phyloP scores from a whole-genome alignment of 2,329 filamentous ascomycete genomes.

The Neofusicoccum sp. region DNA sequence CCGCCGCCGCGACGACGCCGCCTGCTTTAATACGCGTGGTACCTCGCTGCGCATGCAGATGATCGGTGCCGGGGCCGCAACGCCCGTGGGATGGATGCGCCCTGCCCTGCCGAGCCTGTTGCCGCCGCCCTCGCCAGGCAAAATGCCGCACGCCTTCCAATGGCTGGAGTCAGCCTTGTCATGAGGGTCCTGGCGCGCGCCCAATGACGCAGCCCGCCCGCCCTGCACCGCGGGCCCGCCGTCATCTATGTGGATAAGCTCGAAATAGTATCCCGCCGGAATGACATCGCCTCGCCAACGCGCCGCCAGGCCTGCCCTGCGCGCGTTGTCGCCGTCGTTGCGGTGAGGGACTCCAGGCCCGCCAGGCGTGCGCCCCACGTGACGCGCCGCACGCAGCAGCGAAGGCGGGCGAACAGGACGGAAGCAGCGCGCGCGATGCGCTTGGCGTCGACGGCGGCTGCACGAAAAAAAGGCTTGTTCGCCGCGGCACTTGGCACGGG shows the following conservation, averaged over 20 bases:
- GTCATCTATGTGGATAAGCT: not conserved
- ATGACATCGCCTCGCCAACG: not conserved
- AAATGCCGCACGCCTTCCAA: not conserved
- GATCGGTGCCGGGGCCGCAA: not conserved
- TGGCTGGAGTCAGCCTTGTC: constrained; percentile 2
- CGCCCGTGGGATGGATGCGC: not conserved
- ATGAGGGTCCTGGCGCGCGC: not conserved
- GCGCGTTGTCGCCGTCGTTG: not conserved
- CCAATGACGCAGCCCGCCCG: not conserved
- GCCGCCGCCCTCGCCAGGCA: not conserved
- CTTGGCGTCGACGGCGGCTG: not conserved
- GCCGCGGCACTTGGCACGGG: not conserved
- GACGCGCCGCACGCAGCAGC: not conserved
- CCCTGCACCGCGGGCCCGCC: not conserved
- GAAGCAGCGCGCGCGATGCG: not conserved
- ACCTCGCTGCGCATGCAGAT: not conserved
- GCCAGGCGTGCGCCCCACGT: not conserved
- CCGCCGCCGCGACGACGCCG: not conserved
- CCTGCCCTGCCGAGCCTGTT: constrained; percentile 5
- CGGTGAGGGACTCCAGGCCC: not conserved
- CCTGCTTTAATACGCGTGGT: not conserved
- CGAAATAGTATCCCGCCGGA: not conserved
- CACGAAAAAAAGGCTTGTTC: constrained; percentile 6
- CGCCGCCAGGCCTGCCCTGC: not conserved
- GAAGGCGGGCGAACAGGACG: not conserved